Base-by-base conservation (phyloP, 495 filamentous ascomycete species). In the Neurospora sp. region DNA sequence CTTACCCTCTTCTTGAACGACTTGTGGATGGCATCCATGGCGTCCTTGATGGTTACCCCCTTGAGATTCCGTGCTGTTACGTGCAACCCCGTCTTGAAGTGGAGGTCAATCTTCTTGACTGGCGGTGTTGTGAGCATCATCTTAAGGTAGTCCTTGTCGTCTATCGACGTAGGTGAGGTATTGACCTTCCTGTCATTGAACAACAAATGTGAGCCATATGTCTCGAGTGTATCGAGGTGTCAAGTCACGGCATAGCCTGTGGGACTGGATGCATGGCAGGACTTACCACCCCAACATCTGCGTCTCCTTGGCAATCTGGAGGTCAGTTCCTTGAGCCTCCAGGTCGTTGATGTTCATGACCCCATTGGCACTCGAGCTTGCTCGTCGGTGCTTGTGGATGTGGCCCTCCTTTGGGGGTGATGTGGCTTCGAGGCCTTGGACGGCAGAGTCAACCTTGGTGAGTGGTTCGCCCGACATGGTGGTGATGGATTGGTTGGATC, bases 11-110 rank as follows among this genome's bases (percentile, higher is more conserved):
- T 97, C 87, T 94, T 95, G 87, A 90, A 96, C 75, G 91, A 88
- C 85, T 97, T 97, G 87, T 96, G 85, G 85, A 97, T 97, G 76
- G 92, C 94, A 81, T 97, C 93, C 79, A 97, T 80, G 71, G 93
- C 94, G 82, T 97, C 94, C 85, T 96, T 97, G 85, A 97, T 93
- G 45, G 94, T 97, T 75, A 97, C 93, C 42, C 94, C 94, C 81
- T 95, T 94, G 73, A 92, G 82, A 81, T 97, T 97, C 75, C 94
- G 88, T 75, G 94, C 94, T 45, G 92, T 93, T 77, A 97, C 92
- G 75, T 94, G 90, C 9, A 94, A 84, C n/a, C 94, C 94, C 44
- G 94, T 85, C 6, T 92, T 90, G 87, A 95, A 96, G 81, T 93
- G 89, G 12, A 97, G 86, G 84, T 97, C 93, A 83, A 97, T 92